Evolutionary conservation across 1,139 yeast species (phyloP).

Genomic region (Pichia sp.): DNA sequence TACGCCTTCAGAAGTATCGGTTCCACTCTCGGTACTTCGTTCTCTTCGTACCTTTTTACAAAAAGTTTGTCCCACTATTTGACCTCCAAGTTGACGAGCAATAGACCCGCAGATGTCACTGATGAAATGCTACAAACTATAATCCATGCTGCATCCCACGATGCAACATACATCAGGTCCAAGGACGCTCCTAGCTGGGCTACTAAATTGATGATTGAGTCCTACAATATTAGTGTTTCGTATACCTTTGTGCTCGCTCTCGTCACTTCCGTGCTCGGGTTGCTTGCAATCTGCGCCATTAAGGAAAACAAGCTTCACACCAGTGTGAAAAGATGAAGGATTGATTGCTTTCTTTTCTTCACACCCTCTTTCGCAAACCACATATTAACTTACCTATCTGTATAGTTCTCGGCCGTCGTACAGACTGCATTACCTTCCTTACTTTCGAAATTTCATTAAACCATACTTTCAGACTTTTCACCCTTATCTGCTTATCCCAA

Average conservation of each 20-base stretch:
- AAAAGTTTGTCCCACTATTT: slow-evolving; percentile 28
- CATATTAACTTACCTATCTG: not conserved
- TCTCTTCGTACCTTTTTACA: slow-evolving; percentile 48
- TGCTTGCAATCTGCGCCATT: slow-evolving; percentile 36
- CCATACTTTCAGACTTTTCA: not conserved
- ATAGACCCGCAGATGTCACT: slow-evolving; percentile 34
- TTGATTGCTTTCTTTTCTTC: no score
- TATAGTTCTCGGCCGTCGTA: not conserved
- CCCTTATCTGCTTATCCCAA: no score
- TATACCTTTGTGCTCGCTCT: slow-evolving; percentile 36
- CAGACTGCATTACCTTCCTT: not conserved
- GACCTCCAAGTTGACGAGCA: slow-evolving; percentile 16
- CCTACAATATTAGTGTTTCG: slow-evolving; percentile 43
- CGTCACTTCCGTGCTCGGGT: slow-evolving; percentile 32
- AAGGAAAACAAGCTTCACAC: slow-evolving; percentile 39
- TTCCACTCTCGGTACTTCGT: slow-evolving; percentile 49
- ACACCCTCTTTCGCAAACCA: no score
- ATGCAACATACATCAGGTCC: slow-evolving; percentile 37
- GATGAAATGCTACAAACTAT: slow-evolving; percentile 31
- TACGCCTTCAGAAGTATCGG: slow-evolving; percentile 54
- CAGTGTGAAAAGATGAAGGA: slow-evolving; percentile 24
- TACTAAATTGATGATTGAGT: slow-evolving; percentile 34
- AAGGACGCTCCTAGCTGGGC: slow-evolving; percentile 39
- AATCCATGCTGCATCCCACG: slow-evolving; percentile 41
- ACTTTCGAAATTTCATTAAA: not conserved